Conservation (phyloP, 2,329 filamentous ascomycete genomes). For the Trichoderma sp. region DNA sequence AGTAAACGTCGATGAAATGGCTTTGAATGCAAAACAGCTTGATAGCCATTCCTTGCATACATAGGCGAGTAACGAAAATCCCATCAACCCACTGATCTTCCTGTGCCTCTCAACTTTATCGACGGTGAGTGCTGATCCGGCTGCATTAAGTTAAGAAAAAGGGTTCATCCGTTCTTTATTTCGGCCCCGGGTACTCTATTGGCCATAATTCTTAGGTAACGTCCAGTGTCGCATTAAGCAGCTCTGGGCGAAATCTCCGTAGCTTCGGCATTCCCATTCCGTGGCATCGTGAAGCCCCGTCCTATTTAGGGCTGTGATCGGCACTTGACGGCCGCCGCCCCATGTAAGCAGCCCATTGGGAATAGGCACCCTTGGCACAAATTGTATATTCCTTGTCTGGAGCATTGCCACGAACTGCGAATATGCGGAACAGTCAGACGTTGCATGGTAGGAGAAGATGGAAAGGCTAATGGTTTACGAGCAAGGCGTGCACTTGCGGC, state of each 20-base stretch:
- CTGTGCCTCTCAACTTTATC: not conserved
- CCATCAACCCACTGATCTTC: not conserved
- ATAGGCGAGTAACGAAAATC: not conserved
- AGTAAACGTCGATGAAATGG: not conserved
- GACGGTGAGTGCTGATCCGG: not conserved
- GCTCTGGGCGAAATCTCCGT: slow-evolving; percentile 3
- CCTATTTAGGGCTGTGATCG: not conserved
- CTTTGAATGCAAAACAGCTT: not conserved
- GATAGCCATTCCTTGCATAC: not conserved
- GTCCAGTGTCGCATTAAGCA: not conserved
- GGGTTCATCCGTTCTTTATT: not conserved
- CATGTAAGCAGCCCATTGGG: not conserved
- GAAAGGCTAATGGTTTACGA: not conserved
- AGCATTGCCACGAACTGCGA: not conserved
- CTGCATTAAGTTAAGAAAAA: not conserved
- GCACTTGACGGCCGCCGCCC: not conserved
- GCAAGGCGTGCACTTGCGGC: not conserved
- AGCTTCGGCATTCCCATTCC: slow-evolving; percentile 1
- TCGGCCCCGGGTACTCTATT: not conserved
- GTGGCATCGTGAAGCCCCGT: not conserved
- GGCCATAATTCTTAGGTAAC: not conserved
- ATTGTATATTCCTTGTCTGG: not conserved
- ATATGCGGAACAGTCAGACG: not conserved
- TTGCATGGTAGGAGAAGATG: not conserved
- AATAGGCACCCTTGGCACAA: not conserved